Evolutionary conservation across 768 basidiomycete species (phyloP), one percentile per base, ranked within the genome.

Genomic region (Suillus subaureus): DNA sequence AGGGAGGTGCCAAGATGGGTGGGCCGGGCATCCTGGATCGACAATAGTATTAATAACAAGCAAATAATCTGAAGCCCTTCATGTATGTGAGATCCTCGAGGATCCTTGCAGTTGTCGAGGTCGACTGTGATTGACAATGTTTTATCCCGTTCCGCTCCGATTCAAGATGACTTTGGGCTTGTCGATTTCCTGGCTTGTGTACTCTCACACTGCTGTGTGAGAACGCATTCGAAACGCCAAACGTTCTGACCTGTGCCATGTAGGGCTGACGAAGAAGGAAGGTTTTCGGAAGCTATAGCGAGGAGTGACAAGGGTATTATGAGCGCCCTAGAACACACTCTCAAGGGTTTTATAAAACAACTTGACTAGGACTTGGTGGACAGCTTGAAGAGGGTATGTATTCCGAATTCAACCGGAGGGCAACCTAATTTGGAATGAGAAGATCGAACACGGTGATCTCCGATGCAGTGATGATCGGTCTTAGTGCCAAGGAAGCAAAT

Each of bases 391-490:
- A n/a, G n/a, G n/a, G 33, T 16, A 42, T 42, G 13, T 23, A 56
- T 60, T 31, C 62, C 62, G 60, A 40, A n/a, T 45, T 31, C 23
- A 33, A 12, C 63, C 64, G 61, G 13, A 15, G 12, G 47, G 47
- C 23, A 13, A 26, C 49, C 49, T 13, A 2, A 18, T 42, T 42
- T 6, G 18, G 42, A 6, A 18, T 42, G 35, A 35, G 35, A 11
- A 58, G 26, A 62, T 54, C 54, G 37, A 21, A 40, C 4, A 40
- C 66, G 66, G 66, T 37, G 51, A 67, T 67, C 64, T 65, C 66
- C 66, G 66, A 45, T 15, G 13, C 16, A 18, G 26, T 16, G 0
- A 15, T 37, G 40, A 58, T 61, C 42, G 37, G 64, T 65, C 60
- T 64, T 64, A 33, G 58, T 67, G 56, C 64, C 65, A 66, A 66